These are phyloP conservation scores for Pneumocystis jirovecii DNA, from an alignment of 1,139 yeast genomes.

Conservation along the genomic window DNA sequence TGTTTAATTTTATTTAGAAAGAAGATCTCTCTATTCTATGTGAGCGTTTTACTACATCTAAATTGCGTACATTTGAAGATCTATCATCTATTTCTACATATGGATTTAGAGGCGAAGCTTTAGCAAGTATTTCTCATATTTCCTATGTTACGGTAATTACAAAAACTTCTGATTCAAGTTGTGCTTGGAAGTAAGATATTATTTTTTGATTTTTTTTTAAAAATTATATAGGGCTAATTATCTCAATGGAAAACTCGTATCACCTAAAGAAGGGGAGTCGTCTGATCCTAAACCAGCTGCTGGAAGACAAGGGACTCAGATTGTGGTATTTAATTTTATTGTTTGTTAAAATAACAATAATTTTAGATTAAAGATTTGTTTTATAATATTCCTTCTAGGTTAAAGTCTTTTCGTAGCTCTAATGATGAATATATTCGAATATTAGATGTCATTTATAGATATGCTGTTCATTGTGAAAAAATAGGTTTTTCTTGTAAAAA, in stretches of 20 bases:
- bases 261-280: conserved; percentile 22
- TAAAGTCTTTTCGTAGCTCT: conserved; percentile 48
- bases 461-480: conserved; percentile 55
- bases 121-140: conserved; percentile 53
- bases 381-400: conserved; percentile 71
- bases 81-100: conserved; percentile 38
- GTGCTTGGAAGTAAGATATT: conserved; percentile 38
- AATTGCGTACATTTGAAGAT: conserved; percentile 39
- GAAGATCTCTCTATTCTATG: conserved; percentile 48
- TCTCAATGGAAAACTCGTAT: conserved; percentile 16
- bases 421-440: conserved; percentile 65
- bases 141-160: conserved; percentile 60
- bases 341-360: not conserved
- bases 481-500: conserved; percentile 73
- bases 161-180: conserved; percentile 41
- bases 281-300: conserved; percentile 60
- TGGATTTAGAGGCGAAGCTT: conserved; percentile 76
- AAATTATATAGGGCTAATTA: conserved; percentile 23
- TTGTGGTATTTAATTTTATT: conserved; percentile 29
- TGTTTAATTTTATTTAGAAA: conserved; percentile 26
- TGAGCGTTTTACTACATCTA: conserved; percentile 59
- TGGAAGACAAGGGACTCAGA: conserved; percentile 75
- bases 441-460: conserved; percentile 69
- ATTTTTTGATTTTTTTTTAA: not conserved
- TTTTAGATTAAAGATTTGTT: conserved; percentile 61